phyloP scores from a whole-genome alignment of 2,329 filamentous ascomycete genomes.

The Cladosporium sp. region DNA sequence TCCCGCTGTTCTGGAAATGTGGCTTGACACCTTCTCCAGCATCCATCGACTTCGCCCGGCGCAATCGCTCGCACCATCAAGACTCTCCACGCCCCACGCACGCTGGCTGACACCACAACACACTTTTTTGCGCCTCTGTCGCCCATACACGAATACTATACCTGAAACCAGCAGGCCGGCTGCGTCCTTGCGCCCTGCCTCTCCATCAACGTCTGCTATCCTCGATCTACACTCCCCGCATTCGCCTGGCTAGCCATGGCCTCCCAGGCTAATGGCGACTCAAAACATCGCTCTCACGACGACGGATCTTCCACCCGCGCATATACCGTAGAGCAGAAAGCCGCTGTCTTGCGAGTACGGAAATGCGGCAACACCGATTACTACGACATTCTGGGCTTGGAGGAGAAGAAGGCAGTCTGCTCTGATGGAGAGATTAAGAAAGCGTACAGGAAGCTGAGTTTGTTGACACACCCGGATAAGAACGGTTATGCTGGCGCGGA shows the following conservation, averaged over 20 bases:
- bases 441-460: conserved; percentile 88
- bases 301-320: conserved; percentile 71
- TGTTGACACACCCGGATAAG: conserved; percentile 97
- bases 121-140: not conserved
- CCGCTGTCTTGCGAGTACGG: conserved; percentile 82
- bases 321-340: conserved; percentile 85
- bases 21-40: not conserved
- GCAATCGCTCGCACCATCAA: too few species aligned
- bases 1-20: not conserved
- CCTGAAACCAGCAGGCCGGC: not conserved
- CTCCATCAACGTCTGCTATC: not conserved
- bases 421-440: conserved; percentile 91
- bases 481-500: conserved; percentile 94
- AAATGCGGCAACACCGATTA: conserved; percentile 81
- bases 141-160: not conserved
- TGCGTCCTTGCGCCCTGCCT: not conserved
- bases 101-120: too few species aligned
- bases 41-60: not conserved
- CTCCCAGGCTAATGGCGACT: conserved; percentile 14
- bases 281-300: conserved; percentile 59
- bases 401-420: conserved; percentile 58
- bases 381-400: conserved; percentile 86
- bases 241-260: conserved; percentile 7
- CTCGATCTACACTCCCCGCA: not conserved
- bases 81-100: too few species aligned